These are phyloP conservation scores for Avena insularis DNA, from an alignment of 176 grass and related monocot genomes.

Conservation along the genomic window DNA sequence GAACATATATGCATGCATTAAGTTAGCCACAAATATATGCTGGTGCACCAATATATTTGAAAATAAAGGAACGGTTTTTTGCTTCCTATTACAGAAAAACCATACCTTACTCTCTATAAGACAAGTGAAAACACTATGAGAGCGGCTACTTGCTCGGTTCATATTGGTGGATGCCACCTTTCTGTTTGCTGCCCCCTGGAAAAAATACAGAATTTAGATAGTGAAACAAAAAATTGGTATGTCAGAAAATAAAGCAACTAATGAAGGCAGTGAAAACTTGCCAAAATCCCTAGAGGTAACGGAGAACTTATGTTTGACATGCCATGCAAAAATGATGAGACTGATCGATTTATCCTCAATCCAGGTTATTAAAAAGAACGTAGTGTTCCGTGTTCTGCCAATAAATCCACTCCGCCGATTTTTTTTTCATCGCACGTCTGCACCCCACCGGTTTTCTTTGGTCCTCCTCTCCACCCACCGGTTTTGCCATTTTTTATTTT, in stretches of 20 bases:
- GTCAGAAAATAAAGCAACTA: conserved; percentile 9
- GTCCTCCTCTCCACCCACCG: too few relatives aligned
- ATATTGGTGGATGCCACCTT: conserved; percentile 99
- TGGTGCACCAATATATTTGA: conserved; percentile 14
- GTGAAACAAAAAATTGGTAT: conserved; percentile 4
- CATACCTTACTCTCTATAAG: conserved; percentile 97
- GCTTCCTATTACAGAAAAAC: conserved; percentile 8
- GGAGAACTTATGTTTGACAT: background rate
- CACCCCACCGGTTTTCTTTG: too few relatives aligned
- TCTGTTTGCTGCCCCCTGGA: conserved; percentile 89
- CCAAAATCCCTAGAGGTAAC: background rate
- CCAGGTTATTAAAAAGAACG: too few relatives aligned
- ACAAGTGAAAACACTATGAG: conserved; percentile 98
- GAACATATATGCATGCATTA: background rate
- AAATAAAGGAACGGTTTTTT: background rate
- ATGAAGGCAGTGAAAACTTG: background rate
- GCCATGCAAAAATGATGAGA: background rate
- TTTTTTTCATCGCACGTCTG: too few relatives aligned
- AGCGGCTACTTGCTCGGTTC: conserved; percentile 96
- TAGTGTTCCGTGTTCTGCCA: too few relatives aligned
- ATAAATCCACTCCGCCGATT: too few relatives aligned
- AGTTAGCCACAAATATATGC: conserved; percentile 34
- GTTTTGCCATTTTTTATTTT: too few relatives aligned
- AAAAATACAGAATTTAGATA: conserved; percentile 34
- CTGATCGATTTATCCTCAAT: conserved; percentile 20